Base-by-base conservation (phyloP, 1,284 basidiomycete species). In the Blastosporella zonata region DNA sequence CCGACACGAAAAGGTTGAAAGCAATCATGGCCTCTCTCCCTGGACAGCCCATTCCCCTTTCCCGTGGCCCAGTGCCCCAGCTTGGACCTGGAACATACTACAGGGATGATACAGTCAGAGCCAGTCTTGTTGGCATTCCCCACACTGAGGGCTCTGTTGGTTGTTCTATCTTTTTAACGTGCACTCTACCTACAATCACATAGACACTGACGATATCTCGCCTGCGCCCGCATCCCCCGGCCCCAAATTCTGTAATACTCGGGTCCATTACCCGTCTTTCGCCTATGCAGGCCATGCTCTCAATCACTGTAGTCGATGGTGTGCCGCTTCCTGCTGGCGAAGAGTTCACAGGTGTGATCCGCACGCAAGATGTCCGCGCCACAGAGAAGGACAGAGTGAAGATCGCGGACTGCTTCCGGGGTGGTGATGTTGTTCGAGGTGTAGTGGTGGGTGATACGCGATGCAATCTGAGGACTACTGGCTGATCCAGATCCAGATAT, bases 401-500 rank as follows among this genome's bases (percentile, higher is more conserved):
- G 68, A 90, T 98, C 57, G 84, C 84, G 27, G 92, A 97, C 58
- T 97, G 93, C 63, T 99, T 98, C 70, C 80, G 97, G 34, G 90
- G 95, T 0, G 95, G 97, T 3, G 96, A 99, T 68, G 90, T 98
- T 46, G 90, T 99, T 22, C 84, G 90, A 57, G 95, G 94, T 4
- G 71, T 88, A 34, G 94, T 98, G 59, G 94, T 97, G 65, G 67
- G 90, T 79, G 25, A 6, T 12, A 17, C 13, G n/a, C 18, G 9
- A 18, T 29, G 23, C 10, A 5, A 28, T 34, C 27, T 31, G 20
- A 28, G 17, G 27, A 18, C 27, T 25, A 12, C 12, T 22, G 3
- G 33, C 43, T 55, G 17, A 52, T 37, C 21, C 13, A 27, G 17
- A 40, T 33, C 22, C 59, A 96, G 93, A 88, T 95, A 45, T 96